Base-by-base conservation (phyloP, 176 grass and related monocot genomes). In the Rhynchospora breviuscula region DNA sequence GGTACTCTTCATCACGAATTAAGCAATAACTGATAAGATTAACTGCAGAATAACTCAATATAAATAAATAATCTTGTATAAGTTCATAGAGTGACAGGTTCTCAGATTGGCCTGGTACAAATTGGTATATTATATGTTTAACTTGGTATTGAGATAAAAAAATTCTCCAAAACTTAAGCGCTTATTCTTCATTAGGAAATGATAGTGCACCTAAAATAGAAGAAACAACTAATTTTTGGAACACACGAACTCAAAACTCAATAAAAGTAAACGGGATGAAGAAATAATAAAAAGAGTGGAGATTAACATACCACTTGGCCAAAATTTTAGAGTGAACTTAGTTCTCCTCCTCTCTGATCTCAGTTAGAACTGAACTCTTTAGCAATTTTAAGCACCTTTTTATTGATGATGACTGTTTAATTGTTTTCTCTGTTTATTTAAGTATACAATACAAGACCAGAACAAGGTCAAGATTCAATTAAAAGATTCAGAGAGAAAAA, bases 401-500 rank as follows among this genome's bases (percentile, higher is more conserved):
- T 52, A 52, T 4, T 75, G 70, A 75, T 52, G 21, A 21, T 75
- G 70, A 75, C 21, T 52, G n/a, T 52, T 53, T 75, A 13, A 13
- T 47, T 75, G 25, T 75, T 40, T 5, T 49, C 51, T 52, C 5
- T 52, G 47, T 75, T 59, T 75, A 75, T 51, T 74, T 75, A 75
- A 75, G 47, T 11, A 53, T 75, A 52, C 21, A 53, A 75, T 10
- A 75, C 47, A 75, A 48, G 71, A 75, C 47, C 23, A 0, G 10
- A 75, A 75, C 45, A 31, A 54, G 58, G 69, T 78, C 85, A 81
- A 45, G 59, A 67, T 44, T 35, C 14, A 43, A 45, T 53, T 44
- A 64, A 82, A 75, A 80, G 60, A 73, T 56, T 88, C 25, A 43
- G 3, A 65, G 43, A 81, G 1, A 60, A 82, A 49, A 85, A 81